These are phyloP conservation scores for Saccharomycopsis fibuligera DNA, from an alignment of 805 yeast species.

Conservation along the genomic window DNA sequence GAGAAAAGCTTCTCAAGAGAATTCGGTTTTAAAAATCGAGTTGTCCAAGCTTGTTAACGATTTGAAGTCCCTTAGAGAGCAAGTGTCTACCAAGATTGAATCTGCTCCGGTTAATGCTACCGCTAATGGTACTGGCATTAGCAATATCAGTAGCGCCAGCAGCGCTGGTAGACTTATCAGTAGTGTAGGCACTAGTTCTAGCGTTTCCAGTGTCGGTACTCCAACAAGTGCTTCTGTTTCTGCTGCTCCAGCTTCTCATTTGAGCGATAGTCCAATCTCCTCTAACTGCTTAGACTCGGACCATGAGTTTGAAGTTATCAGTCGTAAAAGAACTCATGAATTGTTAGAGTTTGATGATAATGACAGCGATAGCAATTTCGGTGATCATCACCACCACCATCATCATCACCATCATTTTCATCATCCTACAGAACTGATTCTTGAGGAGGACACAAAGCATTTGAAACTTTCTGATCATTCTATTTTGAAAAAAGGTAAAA, in stretches of 20 bases:
- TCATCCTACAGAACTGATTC: background rate
- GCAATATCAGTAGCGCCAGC: background rate
- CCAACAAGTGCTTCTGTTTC: background rate
- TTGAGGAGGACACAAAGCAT: background rate
- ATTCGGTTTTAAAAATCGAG: conserved; percentile 37
- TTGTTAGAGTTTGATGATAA: conserved; percentile 15
- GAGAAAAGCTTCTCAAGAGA: conserved; percentile 39
- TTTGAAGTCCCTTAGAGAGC: conserved; percentile 31
- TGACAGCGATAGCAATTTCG: background rate
- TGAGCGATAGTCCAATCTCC: background rate
- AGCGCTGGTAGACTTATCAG: background rate
- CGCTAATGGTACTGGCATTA: background rate
- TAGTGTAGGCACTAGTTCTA: background rate
- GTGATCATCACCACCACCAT: background rate
- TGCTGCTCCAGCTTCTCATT: background rate
- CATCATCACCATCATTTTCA: background rate
- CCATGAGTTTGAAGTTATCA: conserved; percentile 9
- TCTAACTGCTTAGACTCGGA: background rate
- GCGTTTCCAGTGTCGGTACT: background rate
- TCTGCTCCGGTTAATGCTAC: background rate
- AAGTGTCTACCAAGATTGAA: conserved; percentile 6
- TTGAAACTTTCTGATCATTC: no score
- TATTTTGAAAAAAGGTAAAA: no score
- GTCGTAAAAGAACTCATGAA: conserved; percentile 21
- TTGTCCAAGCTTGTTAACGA: conserved; percentile 40